Evolutionary conservation across 192 early-diverging fungal genomes (phyloP).

Genomic region (Allomyces macrogynus): DNA sequence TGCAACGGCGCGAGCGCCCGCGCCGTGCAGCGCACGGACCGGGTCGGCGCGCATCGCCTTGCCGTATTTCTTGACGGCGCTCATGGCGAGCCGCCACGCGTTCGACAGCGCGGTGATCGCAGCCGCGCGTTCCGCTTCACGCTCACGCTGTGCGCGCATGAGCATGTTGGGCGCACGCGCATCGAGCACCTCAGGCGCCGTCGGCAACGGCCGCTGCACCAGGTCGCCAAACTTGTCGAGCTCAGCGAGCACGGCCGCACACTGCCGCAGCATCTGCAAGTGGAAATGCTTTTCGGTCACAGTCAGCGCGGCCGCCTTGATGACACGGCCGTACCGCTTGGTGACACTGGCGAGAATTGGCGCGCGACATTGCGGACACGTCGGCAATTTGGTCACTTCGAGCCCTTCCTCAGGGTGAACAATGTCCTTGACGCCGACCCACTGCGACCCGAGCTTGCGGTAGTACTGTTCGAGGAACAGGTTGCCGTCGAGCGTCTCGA

Average conservation of each 20-base stretch:
- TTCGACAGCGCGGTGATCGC: too few species aligned
- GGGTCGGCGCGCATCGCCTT: too few species aligned
- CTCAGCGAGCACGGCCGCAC: background rate
- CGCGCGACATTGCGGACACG: background rate
- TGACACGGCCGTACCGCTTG: background rate
- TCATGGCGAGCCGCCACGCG: too few species aligned
- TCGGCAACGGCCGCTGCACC: too few species aligned
- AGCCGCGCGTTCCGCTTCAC: too few species aligned
- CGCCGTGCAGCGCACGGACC: too few species aligned
- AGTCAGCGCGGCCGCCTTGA: background rate
- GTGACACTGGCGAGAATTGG: background rate
- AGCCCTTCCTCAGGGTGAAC: background rate
- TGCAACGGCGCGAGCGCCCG: too few species aligned
- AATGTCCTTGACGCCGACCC: background rate
- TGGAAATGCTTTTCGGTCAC: background rate
- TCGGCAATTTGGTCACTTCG: background rate
- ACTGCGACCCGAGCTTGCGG: background rate
- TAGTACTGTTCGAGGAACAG: slow-evolving; percentile 24
- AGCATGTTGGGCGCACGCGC: too few species aligned
- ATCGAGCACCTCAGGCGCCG: too few species aligned
- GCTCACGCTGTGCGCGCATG: too few species aligned
- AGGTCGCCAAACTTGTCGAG: too few species aligned
- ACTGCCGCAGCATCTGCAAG: background rate
- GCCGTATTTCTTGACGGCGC: too few species aligned
- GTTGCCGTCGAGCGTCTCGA: slow-evolving; percentile 24